Evolutionary conservation across 129 eudicot species (phyloP).

Genomic region (Rutidosis leptorrhynchoides): DNA sequence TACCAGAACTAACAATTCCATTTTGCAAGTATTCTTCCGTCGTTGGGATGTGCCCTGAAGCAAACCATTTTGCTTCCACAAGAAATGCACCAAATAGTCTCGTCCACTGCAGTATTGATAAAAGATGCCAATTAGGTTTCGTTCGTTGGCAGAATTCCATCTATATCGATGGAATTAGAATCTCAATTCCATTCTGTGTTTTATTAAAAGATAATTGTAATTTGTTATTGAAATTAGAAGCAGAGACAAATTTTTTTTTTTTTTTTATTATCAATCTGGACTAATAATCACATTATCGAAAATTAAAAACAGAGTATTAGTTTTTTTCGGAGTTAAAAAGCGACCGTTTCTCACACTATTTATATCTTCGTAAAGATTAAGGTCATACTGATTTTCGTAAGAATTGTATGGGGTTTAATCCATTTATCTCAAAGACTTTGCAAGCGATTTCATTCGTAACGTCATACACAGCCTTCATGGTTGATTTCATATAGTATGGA

Average conservation of each 20-base stretch:
- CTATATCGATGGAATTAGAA: too few relatives aligned
- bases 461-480: constrained; percentile 39
- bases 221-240: too few relatives aligned
- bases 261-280: too few relatives aligned
- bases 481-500: constrained; percentile 51
- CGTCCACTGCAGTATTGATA: constrained; percentile 37
- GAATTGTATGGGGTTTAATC: constrained; percentile 39
- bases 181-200: too few relatives aligned
- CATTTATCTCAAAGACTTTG: constrained; percentile 30
- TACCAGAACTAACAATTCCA: constrained; percentile 48
- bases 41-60: constrained; percentile 33
- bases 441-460: constrained; percentile 37
- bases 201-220: too few relatives aligned
- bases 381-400: constrained; percentile 24
- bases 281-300: too few relatives aligned
- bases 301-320: too few relatives aligned
- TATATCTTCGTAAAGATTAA: neutral
- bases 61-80: constrained; percentile 54
- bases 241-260: too few relatives aligned
- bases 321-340: too few relatives aligned
- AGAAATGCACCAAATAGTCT: constrained; percentile 45
- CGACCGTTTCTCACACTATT: neutral
- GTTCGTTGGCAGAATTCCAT: too few relatives aligned
- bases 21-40: constrained; percentile 42
- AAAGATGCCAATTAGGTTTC: neutral